Evolutionary conservation across 768 basidiomycete species (phyloP).

Genomic region (Jaapia argillacea): DNA sequence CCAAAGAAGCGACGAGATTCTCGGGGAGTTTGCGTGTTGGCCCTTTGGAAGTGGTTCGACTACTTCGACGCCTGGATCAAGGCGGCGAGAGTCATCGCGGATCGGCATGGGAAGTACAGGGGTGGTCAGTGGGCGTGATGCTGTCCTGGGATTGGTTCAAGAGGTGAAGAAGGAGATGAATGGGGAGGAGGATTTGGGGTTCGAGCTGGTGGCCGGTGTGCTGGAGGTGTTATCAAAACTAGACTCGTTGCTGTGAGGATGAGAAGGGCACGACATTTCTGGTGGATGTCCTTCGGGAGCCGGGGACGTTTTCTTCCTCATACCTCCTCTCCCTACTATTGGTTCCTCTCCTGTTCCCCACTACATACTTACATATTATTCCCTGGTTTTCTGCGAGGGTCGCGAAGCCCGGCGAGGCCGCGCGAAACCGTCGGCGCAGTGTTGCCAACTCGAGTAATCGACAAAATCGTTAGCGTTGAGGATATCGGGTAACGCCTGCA

Average conservation of each 20-base stretch:
- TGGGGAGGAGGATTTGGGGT: constrained; percentile 71
- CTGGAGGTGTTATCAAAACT: constrained; percentile 89
- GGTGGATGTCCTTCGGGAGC: not conserved
- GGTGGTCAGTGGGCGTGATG: constrained; percentile 44
- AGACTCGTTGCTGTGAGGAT: constrained; percentile 70
- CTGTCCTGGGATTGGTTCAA: constrained; percentile 61
- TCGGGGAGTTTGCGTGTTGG: constrained; percentile 87
- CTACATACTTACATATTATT: too few relatives aligned
- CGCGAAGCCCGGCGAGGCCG: too few relatives aligned
- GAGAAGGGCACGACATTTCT: not conserved
- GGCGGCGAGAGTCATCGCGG: constrained; percentile 28
- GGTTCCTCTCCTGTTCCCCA: too few relatives aligned
- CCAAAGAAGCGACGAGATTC: constrained; percentile 85
- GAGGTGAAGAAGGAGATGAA: constrained; percentile 66
- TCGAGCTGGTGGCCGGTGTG: constrained; percentile 89
- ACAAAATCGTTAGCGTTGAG: too few relatives aligned
- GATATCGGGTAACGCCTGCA: too few relatives aligned
- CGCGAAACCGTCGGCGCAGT: too few relatives aligned
- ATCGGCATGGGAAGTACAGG: constrained; percentile 48
- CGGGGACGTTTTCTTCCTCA: too few relatives aligned
- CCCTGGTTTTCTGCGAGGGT: too few relatives aligned
- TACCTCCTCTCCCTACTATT: too few relatives aligned
- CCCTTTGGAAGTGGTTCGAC: constrained; percentile 52
- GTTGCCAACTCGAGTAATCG: too few relatives aligned
- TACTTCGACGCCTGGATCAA: constrained; percentile 11